Conservation (phyloP, 306 rosid species). For the Vigna mungo region DNA sequence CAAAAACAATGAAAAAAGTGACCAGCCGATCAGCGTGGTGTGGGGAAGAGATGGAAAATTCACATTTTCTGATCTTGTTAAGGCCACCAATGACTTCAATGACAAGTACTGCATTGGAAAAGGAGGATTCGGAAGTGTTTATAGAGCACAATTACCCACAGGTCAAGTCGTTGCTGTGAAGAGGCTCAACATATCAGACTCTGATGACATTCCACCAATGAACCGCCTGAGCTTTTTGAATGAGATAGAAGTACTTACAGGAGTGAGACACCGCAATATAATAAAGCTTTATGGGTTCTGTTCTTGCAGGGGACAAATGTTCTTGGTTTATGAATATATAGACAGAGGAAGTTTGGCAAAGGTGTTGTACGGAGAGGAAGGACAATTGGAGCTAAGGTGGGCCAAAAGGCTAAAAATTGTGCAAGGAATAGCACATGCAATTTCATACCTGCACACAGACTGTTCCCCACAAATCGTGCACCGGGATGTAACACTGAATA, state of each 20-base stretch:
- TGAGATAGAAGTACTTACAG: slow-evolving; percentile 68
- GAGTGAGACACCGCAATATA: slow-evolving; percentile 71
- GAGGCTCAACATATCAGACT: slow-evolving; percentile 52
- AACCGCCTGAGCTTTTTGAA: slow-evolving; percentile 59
- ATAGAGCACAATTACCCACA: slow-evolving; percentile 54
- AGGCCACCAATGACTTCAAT: slow-evolving; percentile 61
- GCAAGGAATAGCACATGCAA: slow-evolving; percentile 71
- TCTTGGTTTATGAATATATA: slow-evolving; percentile 64
- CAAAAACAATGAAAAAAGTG: slow-evolving; percentile 23
- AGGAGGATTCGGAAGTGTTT: slow-evolving; percentile 80
- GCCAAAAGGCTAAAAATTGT: slow-evolving; percentile 56
- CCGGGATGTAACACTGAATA: slow-evolving; percentile 63
- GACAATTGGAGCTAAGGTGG: slow-evolving; percentile 56
- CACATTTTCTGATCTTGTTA: slow-evolving; percentile 54
- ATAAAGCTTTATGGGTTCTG: slow-evolving; percentile 70
- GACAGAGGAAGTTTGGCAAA: slow-evolving; percentile 61
- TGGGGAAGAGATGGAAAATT: slow-evolving; percentile 54
- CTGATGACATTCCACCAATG: slow-evolving; percentile 53
- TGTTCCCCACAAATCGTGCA: slow-evolving; percentile 70
- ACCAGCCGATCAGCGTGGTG: slow-evolving; percentile 26
- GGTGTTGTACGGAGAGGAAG: slow-evolving; percentile 59
- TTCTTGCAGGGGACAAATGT: slow-evolving; percentile 57
- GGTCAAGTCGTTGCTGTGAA: slow-evolving; percentile 68
- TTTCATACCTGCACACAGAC: slow-evolving; percentile 70
- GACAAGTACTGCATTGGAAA: slow-evolving; percentile 69